Base-by-base conservation (phyloP, 78 protist species). In the Polysphondylium violaceum region DNA sequence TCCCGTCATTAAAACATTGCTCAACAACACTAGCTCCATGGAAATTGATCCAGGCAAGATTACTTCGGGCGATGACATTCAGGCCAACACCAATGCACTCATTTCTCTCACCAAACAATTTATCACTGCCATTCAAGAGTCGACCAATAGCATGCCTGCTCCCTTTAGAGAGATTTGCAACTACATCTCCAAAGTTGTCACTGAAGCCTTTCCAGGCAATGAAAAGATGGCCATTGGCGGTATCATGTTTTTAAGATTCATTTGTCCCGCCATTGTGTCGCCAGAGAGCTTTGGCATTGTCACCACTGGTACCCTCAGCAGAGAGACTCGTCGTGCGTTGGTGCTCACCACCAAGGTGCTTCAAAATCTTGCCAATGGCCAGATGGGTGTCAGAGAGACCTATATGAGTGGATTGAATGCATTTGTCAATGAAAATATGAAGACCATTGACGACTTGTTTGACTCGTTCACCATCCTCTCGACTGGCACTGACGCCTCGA, bases 321-420 rank as follows among this genome's bases (percentile, higher is more conserved):
- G 35, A 55, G 89, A 79, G 5, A 68, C 89, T 53, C 65, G 83
- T 35, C 76, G 94, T 19, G 77, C 75, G 17, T 55, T 90, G 14
- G 60, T 67, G 12, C 81, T 90, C 9, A 29, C 74, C 55, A 58
- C 74, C 9, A 90, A 90, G 74, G 12, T 72, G 1, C 76, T 90
- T 12, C 94, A 90, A 86, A 90, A 79, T 67, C 21, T 90, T 27
- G 79, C 94, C 35, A 90, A 90, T 55, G 94, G 94, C 40, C 76
- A 90, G 41, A 41, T 90, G 78, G 94, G 94, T 43, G 74, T 61
- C 27, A 61, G 88, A 40, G 94, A 90, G 51, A 55, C 40, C 11
- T 79, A 60, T 63, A 90, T 90, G 94, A 9, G 89, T 6, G 56
- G 51, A 31, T 31, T 60, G 12, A 90, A 78, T 33, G 17, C 76